phyloP scores from a whole-genome alignment of 768 basidiomycete genomes.

The Mycena polygramma region DNA sequence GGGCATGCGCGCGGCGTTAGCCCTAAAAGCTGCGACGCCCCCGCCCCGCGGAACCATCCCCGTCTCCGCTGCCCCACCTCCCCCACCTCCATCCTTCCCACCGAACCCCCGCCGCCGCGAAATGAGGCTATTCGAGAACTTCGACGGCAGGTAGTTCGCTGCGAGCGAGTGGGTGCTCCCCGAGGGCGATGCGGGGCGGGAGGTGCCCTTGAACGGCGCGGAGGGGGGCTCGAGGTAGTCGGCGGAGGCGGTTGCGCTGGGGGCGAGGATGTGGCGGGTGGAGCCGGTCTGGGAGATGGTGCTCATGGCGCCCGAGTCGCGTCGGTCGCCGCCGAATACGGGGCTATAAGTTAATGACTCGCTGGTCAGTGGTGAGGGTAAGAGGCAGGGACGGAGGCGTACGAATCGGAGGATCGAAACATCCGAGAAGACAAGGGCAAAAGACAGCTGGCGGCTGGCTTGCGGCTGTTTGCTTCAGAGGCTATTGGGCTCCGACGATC shows the following conservation, averaged over 20 bases:
- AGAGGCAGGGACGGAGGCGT: no score
- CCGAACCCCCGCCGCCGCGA: conserved; percentile 39
- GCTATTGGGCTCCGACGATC: no score
- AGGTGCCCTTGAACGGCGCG: conserved; percentile 41
- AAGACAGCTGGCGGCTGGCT: no score
- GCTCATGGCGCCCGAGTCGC: neutral
- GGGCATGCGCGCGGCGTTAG: conserved; percentile 57
- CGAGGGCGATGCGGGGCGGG: conserved; percentile 11
- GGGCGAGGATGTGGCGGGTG: conserved; percentile 51
- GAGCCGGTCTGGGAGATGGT: conserved; percentile 50
- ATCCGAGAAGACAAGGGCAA: no score
- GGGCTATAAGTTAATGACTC: no score
- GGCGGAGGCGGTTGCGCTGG: conserved; percentile 37
- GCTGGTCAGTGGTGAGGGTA: no score
- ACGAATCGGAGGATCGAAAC: no score
- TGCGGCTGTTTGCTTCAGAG: no score
- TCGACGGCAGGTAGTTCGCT: conserved; percentile 71
- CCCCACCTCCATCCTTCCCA: neutral
- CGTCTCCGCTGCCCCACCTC: neutral
- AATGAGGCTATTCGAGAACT: conserved; percentile 64
- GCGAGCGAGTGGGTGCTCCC: conserved; percentile 52
- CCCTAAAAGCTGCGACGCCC: conserved; percentile 68
- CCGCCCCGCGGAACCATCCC: conserved; percentile 57
- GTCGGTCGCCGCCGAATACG: neutral
- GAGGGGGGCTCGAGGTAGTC: conserved; percentile 50